A percentile compares a stretch with the other conserved stretches of the same genome.
These are phyloP conservation scores for Vickermania ingenoplastis DNA, from an alignment of 208 protist genomes.

Conservation along the genomic window DNA sequence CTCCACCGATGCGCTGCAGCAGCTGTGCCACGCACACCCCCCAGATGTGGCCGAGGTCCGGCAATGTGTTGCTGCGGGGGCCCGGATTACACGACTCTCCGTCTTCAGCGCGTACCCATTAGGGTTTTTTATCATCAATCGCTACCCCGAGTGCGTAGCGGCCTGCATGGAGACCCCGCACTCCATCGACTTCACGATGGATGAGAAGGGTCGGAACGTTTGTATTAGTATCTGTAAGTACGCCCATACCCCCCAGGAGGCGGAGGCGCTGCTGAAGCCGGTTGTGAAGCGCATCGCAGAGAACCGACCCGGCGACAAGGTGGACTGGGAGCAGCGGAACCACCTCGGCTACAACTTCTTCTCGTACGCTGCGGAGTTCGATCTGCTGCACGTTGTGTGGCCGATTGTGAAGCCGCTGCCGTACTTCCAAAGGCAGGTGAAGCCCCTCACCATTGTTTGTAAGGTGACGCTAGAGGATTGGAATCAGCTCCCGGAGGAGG, in stretches of 20 bases:
- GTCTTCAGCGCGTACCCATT: neutral
- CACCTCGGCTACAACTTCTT: neutral
- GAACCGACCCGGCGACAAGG: slow-evolving; percentile 5
- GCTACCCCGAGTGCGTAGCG: neutral
- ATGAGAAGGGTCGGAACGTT: neutral
- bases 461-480: slow-evolving; percentile 5
- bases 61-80: neutral
- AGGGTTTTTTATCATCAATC: neutral
- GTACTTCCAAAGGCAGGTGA: neutral
- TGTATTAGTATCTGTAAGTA: slow-evolving; percentile 23
- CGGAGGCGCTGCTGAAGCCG: neutral
- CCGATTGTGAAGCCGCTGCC: neutral
- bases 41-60: neutral
- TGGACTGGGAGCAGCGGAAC: neutral
- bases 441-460: neutral
- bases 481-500: slow-evolving; percentile 37
- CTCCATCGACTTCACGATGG: neutral
- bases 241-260: slow-evolving; percentile 13
- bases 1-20: slow-evolving; percentile 38
- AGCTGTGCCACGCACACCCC: slow-evolving; percentile 14
- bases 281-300: slow-evolving; percentile 6
- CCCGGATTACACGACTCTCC: neutral
- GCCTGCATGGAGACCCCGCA: neutral
- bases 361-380: neutral
- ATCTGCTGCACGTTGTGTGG: neutral